phyloP scores from a whole-genome alignment of 2,329 filamentous ascomycete species.

The Hypocrella siamensis region DNA sequence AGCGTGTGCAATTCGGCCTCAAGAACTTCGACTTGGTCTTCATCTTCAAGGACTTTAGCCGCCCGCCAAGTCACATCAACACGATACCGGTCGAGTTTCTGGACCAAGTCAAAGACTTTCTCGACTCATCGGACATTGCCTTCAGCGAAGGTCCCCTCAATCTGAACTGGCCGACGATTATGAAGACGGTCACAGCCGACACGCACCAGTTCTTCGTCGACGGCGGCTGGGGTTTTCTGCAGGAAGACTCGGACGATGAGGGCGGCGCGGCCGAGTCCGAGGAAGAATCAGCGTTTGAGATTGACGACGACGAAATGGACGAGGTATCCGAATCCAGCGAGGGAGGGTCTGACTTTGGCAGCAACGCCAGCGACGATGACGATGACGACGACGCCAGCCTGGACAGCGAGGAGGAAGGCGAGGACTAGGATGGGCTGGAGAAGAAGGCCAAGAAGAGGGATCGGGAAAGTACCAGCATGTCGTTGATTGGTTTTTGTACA shows the following conservation, averaged over 20 bases:
- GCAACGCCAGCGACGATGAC: conserved; percentile 71
- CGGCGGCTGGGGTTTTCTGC: conserved; percentile 88
- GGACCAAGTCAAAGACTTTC: conserved; percentile 93
- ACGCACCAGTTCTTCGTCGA: conserved; percentile 91
- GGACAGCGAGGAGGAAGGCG: conserved; percentile 55
- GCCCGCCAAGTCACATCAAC: conserved; percentile 87
- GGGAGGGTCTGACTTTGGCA: conserved; percentile 86
- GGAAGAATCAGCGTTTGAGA: conserved; percentile 85
- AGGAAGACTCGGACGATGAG: conserved; percentile 76
- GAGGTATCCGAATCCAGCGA: conserved; percentile 62
- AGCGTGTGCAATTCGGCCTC: conserved; percentile 89
- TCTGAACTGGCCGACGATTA: conserved; percentile 96
- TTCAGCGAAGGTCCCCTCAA: conserved; percentile 92
- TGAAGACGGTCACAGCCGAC: conserved; percentile 95
- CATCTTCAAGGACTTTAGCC: conserved; percentile 92
- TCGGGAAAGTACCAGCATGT: too few relatives aligned
- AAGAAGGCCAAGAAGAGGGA: conserved; percentile 81
- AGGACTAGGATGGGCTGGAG: conserved; percentile 92
- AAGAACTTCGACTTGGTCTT: conserved; percentile 99
- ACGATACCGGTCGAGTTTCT: conserved; percentile 93
- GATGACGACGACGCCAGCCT: conserved; percentile 51
- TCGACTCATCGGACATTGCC: conserved; percentile 89
- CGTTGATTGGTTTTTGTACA: too few relatives aligned
- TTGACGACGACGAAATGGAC: conserved; percentile 73
- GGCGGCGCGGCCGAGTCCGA: conserved; percentile 63